Evolutionary conservation across 1,284 basidiomycete species (phyloP), one percentile per base, ranked within the genome.

Genomic region (Microstroma glucosiphilum): DNA sequence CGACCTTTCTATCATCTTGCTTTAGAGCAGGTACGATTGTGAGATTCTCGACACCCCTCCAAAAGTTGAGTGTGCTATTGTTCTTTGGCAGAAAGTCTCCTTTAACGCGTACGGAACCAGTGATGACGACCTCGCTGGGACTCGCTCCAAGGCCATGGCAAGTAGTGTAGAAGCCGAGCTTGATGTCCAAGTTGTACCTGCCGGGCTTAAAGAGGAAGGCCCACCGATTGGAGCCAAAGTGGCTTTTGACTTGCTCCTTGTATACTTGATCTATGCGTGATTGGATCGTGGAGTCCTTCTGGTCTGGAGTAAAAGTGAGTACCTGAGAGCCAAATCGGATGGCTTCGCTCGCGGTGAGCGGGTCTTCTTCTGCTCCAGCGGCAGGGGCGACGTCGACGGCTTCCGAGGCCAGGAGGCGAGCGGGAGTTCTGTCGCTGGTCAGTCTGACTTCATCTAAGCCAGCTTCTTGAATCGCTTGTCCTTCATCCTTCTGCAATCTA

Each of bases 251-350:
- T 19, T 58, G 57, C 23, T 40, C 57, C 41, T 49, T 26, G 65
- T 64, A 55, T 65, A 69, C 17, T 55, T 72, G 55, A 59, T 58
- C 42, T 19, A 58, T 19, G 15, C 26, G 40, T 12, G 13, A 15
- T 21, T 58, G 57, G 23, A 58, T 58, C 4, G 17, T 42, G 40
- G 12, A n/a, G 40, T 46, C 48, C 15, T 30, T 13, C 25, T 58
- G 57, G 2, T 48, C 40, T n/a, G 57, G 57, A 13, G 40, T 6
- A 25, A 58, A 58, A 40, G 46, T n/a, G 15, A 53, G 21, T 13
- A 54, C 51, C 51, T 54, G n/a, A 37, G 30, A 37, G 30, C 30
- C 30, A 37, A 37, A 37, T 37, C 30, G 30, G 30, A 37, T 37
- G 3, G 30, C 30, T 37, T 37, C 30, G 30, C 30, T 37, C 4